A percentile compares a stretch with the other conserved stretches of the same genome.
phyloP scores from a whole-genome alignment of 2,329 filamentous ascomycete species.

The Aspergillus viridinutans region DNA sequence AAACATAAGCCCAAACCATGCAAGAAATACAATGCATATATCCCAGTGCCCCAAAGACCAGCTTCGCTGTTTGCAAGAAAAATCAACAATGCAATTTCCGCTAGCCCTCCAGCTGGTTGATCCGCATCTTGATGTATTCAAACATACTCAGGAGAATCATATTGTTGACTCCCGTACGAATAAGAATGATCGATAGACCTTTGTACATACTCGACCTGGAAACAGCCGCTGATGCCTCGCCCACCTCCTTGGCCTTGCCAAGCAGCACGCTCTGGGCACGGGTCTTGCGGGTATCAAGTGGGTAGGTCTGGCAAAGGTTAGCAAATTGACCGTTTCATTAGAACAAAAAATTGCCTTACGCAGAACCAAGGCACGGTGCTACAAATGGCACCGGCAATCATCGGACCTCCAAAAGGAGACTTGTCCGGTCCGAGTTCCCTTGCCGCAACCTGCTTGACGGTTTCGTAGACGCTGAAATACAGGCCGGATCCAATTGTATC shows the following conservation, averaged over 20 bases:
- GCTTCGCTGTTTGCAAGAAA: constrained; percentile 2
- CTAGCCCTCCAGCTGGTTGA: constrained; percentile 34
- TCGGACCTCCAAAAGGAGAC: constrained; percentile 40
- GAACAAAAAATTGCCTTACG: constrained; percentile 26
- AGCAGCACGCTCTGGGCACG: constrained; percentile 46
- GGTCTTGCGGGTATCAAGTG: constrained; percentile 47
- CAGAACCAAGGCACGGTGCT: constrained; percentile 47
- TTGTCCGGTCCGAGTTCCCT: constrained; percentile 41
- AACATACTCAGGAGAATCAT: constrained; percentile 47
- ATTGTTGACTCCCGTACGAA: constrained; percentile 46
- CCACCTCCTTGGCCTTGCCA: constrained; percentile 39
- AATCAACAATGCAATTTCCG: constrained; percentile 4
- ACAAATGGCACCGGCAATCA: constrained; percentile 44
- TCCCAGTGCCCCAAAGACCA: not conserved
- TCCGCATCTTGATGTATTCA: constrained; percentile 43
- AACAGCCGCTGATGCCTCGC: constrained; percentile 37
- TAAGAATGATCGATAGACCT: constrained; percentile 45
- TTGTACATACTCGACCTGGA: constrained; percentile 45
- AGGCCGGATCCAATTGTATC: constrained; percentile 45
- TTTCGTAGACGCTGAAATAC: constrained; percentile 47
- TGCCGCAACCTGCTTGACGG: constrained; percentile 44
- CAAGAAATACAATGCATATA: constrained; percentile 1
- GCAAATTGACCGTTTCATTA: not conserved
- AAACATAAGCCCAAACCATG: not conserved
- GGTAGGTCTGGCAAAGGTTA: constrained; percentile 39